phyloP scores from a whole-genome alignment of 805 yeast genomes.

The Candida rishiriensis region DNA sequence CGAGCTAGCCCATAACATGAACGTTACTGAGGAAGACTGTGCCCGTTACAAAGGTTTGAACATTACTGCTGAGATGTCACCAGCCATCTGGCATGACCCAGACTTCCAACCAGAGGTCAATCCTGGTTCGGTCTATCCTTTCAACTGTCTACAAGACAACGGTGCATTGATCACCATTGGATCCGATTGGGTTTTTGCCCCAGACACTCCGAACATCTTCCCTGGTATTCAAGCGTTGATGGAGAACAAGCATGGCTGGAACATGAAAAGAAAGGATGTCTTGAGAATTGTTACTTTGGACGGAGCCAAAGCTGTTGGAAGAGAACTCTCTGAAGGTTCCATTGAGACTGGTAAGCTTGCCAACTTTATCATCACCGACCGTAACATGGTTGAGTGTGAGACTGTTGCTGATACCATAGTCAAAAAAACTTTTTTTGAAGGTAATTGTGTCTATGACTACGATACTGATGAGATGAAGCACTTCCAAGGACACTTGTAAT shows the following conservation, averaged over 20 bases:
- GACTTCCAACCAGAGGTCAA: slow-evolving; percentile 24
- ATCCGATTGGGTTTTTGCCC: slow-evolving; percentile 27
- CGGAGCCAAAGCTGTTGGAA: slow-evolving; percentile 22
- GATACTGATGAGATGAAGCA: slow-evolving; percentile 24
- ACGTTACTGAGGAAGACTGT: slow-evolving; percentile 21
- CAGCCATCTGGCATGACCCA: slow-evolving; percentile 25
- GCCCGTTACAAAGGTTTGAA: slow-evolving; percentile 18
- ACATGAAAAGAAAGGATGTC: slow-evolving; percentile 21
- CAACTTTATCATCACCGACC: slow-evolving; percentile 21
- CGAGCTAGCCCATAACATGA: slow-evolving; percentile 26
- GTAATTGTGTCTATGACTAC: slow-evolving; percentile 22
- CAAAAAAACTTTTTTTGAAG: slow-evolving; percentile 23
- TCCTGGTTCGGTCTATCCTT: slow-evolving; percentile 25
- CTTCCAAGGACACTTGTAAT: too few species aligned
- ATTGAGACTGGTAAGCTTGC: slow-evolving; percentile 23
- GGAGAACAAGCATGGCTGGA: slow-evolving; percentile 26
- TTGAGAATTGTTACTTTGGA: slow-evolving; percentile 21
- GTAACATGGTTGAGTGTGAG: slow-evolving; percentile 19
- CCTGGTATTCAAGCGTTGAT: slow-evolving; percentile 25
- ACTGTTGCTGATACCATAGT: slow-evolving; percentile 20
- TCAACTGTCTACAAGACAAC: slow-evolving; percentile 18
- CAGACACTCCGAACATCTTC: slow-evolving; percentile 25
- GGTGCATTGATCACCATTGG: slow-evolving; percentile 26
- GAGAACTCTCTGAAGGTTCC: slow-evolving; percentile 19
- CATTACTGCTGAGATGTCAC: slow-evolving; percentile 27